These are phyloP conservation scores for Elsinoe ampelina DNA, from an alignment of 2,329 filamentous ascomycete species.

Conservation along the genomic window DNA sequence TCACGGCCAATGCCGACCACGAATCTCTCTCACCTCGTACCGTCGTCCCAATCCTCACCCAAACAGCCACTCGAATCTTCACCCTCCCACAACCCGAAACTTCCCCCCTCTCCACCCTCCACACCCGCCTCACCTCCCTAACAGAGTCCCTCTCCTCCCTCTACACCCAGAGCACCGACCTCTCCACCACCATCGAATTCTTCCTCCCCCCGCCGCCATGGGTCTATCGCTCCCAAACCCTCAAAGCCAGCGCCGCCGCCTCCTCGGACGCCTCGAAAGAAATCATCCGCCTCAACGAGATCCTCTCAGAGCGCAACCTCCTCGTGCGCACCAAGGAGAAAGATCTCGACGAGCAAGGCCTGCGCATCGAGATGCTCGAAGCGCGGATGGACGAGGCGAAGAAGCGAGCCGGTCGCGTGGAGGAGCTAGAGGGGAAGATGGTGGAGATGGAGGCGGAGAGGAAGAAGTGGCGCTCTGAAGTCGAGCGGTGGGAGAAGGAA, in stretches of 20 bases:
- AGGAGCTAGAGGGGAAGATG: constrained; percentile 55
- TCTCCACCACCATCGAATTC: constrained; percentile 44
- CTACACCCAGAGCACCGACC: constrained; percentile 46
- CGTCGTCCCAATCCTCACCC: constrained; percentile 53
- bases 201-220: constrained; percentile 69
- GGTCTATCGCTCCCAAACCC: constrained; percentile 69
- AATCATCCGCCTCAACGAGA: constrained; percentile 67
- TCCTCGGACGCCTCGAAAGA: constrained; percentile 79
- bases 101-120: constrained; percentile 61
- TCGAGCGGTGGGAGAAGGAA: constrained; percentile 41
- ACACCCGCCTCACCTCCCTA: constrained; percentile 56
- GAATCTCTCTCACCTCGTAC: constrained; percentile 60
- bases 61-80: constrained; percentile 45
- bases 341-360: constrained; percentile 73
- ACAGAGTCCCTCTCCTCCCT: constrained; percentile 60
- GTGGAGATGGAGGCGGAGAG: constrained; percentile 27
- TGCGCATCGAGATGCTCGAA: constrained; percentile 89
- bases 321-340: constrained; percentile 52
- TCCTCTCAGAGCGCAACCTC: constrained; percentile 63
- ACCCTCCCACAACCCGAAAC: constrained; percentile 45
- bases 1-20: constrained; percentile 62
- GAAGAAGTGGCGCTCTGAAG: constrained; percentile 30
- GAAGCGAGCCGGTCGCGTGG: constrained; percentile 62
- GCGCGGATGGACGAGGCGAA: constrained; percentile 76
- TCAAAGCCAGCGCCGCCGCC: constrained; percentile 72